A percentile compares a stretch with the other conserved stretches of the same genome.
Evolutionary conservation across 495 filamentous ascomycete species (phyloP).

Genomic region (Penicillium simplicissimum): DNA sequence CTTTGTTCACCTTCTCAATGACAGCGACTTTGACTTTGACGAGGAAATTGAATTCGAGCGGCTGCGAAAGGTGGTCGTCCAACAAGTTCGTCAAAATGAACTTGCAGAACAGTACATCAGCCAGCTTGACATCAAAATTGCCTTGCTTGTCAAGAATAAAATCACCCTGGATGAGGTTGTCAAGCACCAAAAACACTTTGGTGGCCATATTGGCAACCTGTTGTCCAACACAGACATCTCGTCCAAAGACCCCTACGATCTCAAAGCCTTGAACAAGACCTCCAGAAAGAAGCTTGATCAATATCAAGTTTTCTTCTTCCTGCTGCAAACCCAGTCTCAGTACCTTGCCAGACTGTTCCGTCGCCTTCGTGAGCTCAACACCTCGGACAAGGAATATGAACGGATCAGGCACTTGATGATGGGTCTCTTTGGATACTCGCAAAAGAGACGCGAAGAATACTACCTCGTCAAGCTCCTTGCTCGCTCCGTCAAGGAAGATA

Average conservation of each 20-base stretch:
- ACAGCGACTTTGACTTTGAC: conserved; percentile 98
- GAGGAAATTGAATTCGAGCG: conserved; percentile 97
- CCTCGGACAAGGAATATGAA: conserved; percentile 88
- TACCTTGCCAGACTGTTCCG: conserved; percentile 90
- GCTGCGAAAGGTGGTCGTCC: conserved; percentile 88
- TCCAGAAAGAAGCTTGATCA: conserved; percentile 92
- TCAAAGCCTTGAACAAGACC: conserved; percentile 96
- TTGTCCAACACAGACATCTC: conserved; percentile 84
- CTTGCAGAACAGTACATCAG: conserved; percentile 97
- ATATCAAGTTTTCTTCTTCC: conserved; percentile 97
- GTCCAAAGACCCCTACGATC: conserved; percentile 89
- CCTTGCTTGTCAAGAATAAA: conserved; percentile 97
- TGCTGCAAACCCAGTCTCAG: conserved; percentile 93
- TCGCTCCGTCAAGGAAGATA: conserved; percentile 80
- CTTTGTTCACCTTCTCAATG: conserved; percentile 96
- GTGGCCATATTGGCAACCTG: conserved; percentile 83
- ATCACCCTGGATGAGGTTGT: conserved; percentile 98
- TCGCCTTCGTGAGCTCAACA: conserved; percentile 78
- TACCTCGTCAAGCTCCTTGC: conserved; percentile 89
- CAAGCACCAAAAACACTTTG: conserved; percentile 94
- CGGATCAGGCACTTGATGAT: conserved; percentile 90
- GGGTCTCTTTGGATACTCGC: conserved; percentile 95
- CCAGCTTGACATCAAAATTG: conserved; percentile 98
- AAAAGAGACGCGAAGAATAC: conserved; percentile 95
- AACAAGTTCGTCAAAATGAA: conserved; percentile 96